Evolutionary conservation across 2,329 filamentous ascomycete genomes (phyloP).

Genomic region (Sporothrix globosa): DNA sequence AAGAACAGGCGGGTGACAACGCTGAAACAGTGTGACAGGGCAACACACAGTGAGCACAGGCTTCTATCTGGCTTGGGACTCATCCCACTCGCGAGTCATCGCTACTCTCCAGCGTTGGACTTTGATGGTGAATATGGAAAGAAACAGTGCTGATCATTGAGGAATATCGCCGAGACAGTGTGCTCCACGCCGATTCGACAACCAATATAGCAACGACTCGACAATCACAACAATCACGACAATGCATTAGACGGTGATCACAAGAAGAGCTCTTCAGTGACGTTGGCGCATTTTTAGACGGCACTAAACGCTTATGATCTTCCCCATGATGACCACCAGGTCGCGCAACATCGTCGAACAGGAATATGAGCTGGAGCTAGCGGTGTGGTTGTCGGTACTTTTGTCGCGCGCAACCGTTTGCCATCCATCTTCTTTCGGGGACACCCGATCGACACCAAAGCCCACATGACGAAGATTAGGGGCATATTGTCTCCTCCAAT

Average conservation of each 20-base stretch:
- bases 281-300: background rate
- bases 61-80: background rate
- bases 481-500: slow-evolving; percentile 11
- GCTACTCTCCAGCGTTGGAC: slow-evolving; percentile 13
- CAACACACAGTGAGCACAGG: background rate
- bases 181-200: background rate
- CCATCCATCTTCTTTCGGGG: background rate
- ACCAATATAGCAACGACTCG: too few relatives aligned
- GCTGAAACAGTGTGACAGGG: background rate
- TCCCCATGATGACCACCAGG: background rate
- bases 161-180: background rate
- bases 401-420: slow-evolving; percentile 18
- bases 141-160: slow-evolving; percentile 10
- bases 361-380: background rate
- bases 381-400: background rate
- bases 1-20: background rate
- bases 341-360: background rate
- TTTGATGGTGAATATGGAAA: slow-evolving; percentile 10
- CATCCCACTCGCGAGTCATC: slow-evolving; percentile 9
- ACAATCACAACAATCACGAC: background rate
- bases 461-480: slow-evolving; percentile 12
- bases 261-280: background rate
- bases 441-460: background rate
- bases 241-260: background rate
- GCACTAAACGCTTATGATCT: background rate